Base-by-base conservation (phyloP, 2,329 filamentous ascomycete genomes). In the Spiromastix sp. region DNA sequence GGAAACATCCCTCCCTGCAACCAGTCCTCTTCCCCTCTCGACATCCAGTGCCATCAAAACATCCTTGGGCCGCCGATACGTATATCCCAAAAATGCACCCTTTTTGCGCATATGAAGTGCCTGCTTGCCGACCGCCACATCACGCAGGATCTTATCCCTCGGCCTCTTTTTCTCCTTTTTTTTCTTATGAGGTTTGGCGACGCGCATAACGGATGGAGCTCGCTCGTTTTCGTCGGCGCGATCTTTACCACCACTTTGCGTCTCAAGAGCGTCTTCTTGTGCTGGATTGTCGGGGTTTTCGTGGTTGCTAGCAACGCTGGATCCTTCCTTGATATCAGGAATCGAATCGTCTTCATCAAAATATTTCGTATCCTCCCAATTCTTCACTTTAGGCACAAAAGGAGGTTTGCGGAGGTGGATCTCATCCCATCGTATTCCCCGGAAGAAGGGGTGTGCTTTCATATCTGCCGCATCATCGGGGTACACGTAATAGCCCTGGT, bases 1-100 rank as follows among this genome's bases (percentile, higher is more conserved):
- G 11, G 15, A 7, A 30, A 30, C 27, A 16, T 30, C 11, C 8
- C 11, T 16, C 10, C n/a, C 15, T 18, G 32, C 25, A 15, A 51
- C 29, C 11, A 47, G 39, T 11, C 48, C 42, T 27, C 54, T 49
- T 10, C 57, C 56, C 38, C 55, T 46, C 27, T 60, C 54, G 17
- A 44, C 43, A n/a, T 51, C 48, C 11, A 64, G 42, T 2, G 53
- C 56, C 39, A 57, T 41, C 20, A 48, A 43, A 31, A 59, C 48
- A 3, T 54, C 50, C 34, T 55, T 61, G 3, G 62, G 61, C 28
- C 60, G 58, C 22, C 77, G 73, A 68, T 91, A 96, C 2, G 82
- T 85, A 55, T 98, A 98, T 1, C 89, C 89, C 42, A 93, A 60
- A 57, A 96, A 96, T 0, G 85, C 86, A 17, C 74, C 81, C 54